phyloP scores from a whole-genome alignment of 1,139 yeast species.

The Diutina ranongensis region DNA sequence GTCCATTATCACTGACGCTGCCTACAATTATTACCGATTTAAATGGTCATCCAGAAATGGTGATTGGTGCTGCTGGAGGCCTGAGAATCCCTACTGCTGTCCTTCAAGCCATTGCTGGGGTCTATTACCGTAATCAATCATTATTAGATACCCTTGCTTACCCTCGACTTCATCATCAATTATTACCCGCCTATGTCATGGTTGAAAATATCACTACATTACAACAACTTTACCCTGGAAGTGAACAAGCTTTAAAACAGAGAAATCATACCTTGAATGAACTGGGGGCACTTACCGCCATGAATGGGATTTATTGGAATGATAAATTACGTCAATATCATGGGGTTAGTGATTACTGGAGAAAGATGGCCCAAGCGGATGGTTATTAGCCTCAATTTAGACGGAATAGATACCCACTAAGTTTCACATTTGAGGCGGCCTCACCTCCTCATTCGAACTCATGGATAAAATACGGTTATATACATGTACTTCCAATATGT shows the following conservation, averaged over 20 bases:
- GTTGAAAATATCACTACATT: conserved; percentile 40
- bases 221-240: conserved; percentile 10
- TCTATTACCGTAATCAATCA: conserved; percentile 43
- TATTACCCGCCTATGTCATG: conserved; percentile 58
- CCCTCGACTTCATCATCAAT: conserved; percentile 85
- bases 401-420: neutral
- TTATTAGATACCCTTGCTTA: conserved; percentile 60
- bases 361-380: conserved; percentile 31
- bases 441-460: too few relatives aligned
- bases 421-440: neutral
- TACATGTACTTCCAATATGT: too few relatives aligned
- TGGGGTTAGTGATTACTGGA: conserved; percentile 37
- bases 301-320: conserved; percentile 27
- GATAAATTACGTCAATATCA: conserved; percentile 14
- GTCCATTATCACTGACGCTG: conserved; percentile 78
- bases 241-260: neutral
- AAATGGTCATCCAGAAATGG: conserved; percentile 46
- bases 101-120: conserved; percentile 65
- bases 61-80: conserved; percentile 93
- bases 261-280: conserved; percentile 8
- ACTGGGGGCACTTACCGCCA: conserved; percentile 27
- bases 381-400: conserved; percentile 18
- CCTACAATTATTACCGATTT: conserved; percentile 51
- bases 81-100: conserved; percentile 80
- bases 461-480: too few relatives aligned